Conservation (phyloP, 2,329 filamentous ascomycete species). For the Arthrobotrys sinensis region DNA sequence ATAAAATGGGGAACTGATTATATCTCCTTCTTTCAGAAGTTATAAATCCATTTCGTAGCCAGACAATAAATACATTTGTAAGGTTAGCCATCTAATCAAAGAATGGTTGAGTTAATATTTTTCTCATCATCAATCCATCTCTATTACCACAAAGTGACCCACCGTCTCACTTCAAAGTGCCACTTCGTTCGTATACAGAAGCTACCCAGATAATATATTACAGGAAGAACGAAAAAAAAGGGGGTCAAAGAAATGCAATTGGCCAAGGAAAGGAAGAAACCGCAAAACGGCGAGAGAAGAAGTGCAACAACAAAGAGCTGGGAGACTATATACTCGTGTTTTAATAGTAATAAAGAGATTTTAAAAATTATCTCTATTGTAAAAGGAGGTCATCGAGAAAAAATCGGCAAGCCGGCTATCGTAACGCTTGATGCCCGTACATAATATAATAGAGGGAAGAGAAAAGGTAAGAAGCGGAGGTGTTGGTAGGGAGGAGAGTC, state of each 20-base stretch:
- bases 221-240: conserved; percentile 1
- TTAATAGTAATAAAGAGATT: conserved; percentile 23
- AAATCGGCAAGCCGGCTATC: conserved; percentile 38
- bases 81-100: neutral
- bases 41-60: no score
- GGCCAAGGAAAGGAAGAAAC: neutral
- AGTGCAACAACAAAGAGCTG: neutral
- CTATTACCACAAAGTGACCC: conserved; percentile 4
- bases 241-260: neutral
- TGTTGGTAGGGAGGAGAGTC: neutral
- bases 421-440: conserved; percentile 42
- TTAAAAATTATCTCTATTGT: conserved; percentile 46
- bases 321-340: conserved; percentile 33
- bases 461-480: neutral
- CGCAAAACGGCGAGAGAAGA: neutral
- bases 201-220: conserved; percentile 49
- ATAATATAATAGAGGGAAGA: conserved; percentile 23
- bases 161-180: neutral
- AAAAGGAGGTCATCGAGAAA: neutral
- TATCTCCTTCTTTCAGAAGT: no score
- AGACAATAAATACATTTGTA: no score
- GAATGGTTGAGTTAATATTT: neutral
- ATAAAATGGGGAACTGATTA: no score
- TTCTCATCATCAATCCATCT: conserved; percentile 9
- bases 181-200: conserved; percentile 20